Evolutionary conservation across 805 yeast genomes (phyloP), one percentile per base, ranked within the genome.

Genomic region (Ogataea trehaloabstinens): DNA sequence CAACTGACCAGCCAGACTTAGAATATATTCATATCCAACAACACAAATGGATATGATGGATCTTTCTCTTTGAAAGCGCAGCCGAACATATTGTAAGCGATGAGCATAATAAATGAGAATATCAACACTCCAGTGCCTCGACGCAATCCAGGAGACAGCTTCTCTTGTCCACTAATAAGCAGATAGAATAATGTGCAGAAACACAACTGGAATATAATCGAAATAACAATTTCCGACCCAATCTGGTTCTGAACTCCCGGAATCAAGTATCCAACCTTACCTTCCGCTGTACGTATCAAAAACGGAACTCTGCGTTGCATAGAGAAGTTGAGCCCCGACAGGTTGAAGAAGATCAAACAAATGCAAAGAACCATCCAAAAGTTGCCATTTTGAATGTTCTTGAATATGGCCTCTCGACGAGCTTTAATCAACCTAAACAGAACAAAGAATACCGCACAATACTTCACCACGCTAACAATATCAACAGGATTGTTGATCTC

Each of bases 231-330:
- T 54, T 85, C 95, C 4, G 75, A 61, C 0, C 93, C 91, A 59
- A 83, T 78, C 60, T 84, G 91, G 67, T 78, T 79, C 40, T 72
- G 74, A 3, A 63, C 59, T 3, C 86, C 88, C 11, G 87, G 87
- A 41, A 84, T 73, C 40, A 82, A 71, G 73, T 48, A 50, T 2
- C 35, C 28, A 3, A 80, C 55, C n/a, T 65, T 61, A 10, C 75
- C 76, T 3, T 75, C 53, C 2, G 70, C 76, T 51, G 73, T 65
- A 38, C 64, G 67, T 1, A 82, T 79, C 15, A 85, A 46, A 34
- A 85, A 76, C 3, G 91, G 88, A 1, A 80, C 76, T 1, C 70
- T 69, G 48, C 80, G 68, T 37, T 80, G 79, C 19, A 72, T 60
- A 1, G 84, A 73, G 55, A 79, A 85, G 61, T 76, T 80, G 48